Evolutionary conservation across 2,329 filamentous ascomycete genomes (phyloP).

Genomic region (Trichophyton equinum): DNA sequence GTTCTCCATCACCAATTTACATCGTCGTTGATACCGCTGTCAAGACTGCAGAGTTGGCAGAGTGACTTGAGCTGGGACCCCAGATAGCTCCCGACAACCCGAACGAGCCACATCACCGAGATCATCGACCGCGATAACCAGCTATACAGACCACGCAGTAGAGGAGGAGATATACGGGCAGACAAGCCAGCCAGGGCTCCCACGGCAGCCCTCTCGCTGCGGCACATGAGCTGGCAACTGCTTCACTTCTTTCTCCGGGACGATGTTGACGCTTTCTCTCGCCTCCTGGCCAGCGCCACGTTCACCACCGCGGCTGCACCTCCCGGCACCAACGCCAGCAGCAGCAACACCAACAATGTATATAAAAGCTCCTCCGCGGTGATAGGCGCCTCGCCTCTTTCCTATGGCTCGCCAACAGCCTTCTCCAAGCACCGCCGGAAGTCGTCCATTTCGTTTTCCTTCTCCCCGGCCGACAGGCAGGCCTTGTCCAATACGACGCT

Average conservation of each 20-base stretch:
- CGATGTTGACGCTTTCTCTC: slow-evolving; percentile 90
- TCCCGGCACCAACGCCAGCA: neutral
- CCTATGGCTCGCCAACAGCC: slow-evolving; percentile 16
- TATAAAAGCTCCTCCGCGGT: slow-evolving; percentile 14
- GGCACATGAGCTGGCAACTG: slow-evolving; percentile 87
- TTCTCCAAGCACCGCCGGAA: slow-evolving; percentile 40
- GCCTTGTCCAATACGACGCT: slow-evolving; percentile 22
- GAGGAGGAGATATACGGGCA: slow-evolving; percentile 34
- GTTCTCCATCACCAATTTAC: neutral
- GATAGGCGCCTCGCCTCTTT: neutral
- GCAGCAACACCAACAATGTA: neutral
- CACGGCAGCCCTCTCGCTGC: slow-evolving; percentile 20
- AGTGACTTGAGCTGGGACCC: neutral
- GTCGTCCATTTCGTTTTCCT: slow-evolving; percentile 9
- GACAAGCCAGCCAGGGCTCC: slow-evolving; percentile 19
- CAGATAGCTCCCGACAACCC: neutral
- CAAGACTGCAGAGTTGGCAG: neutral
- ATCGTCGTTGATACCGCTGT: neutral
- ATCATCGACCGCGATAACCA: neutral
- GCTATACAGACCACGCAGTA: slow-evolving; percentile 28
- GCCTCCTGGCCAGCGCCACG: slow-evolving; percentile 63
- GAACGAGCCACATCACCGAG: neutral
- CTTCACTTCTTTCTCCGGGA: slow-evolving; percentile 97
- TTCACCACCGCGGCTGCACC: slow-evolving; percentile 32
- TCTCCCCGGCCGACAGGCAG: neutral